Base-by-base conservation (phyloP, 1,139 yeast species). In the Sugiyamaella japonica region DNA sequence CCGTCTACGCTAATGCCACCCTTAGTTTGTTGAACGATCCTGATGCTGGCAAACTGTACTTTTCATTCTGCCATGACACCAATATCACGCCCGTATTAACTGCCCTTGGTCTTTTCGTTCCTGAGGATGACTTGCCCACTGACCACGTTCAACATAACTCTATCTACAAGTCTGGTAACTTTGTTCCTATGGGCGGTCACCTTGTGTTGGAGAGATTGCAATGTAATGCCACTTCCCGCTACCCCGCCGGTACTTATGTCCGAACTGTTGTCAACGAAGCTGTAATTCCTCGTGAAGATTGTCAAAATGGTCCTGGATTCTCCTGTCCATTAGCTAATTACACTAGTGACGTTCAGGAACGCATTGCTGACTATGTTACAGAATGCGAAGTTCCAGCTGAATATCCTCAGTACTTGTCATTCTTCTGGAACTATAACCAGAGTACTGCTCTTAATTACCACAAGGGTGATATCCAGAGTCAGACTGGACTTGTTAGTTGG, bases 131-230 rank as follows among this genome's bases (percentile, higher is more conserved):
- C 43, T 63, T 74, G 56, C 69, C 73, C 29, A 61, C 66, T 49
- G 70, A 70, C 56, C 61, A 70, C 46, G 72, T 77, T 36, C 71
- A 71, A 5, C 75, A 77, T 60, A 70, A 72, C 55, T 70, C 76
- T 52, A 70, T 73, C 13, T 82, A 77, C 71, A 74, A 71, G 54
- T 76, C 76, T 47, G 71, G 76, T 2, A 77, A 78, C 52, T 65
- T 79, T 32, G 73, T 76, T 9, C 87, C 87, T 34, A 81, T 79
- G 79, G 85, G 84, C 29, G 85, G 81, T 8, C 76, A 83, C 62
- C 60, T 81, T 36, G 71, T 76, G 55, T 70, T 81, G 23, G 87
- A 83, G 68, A 78, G 80, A 61, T 75, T 77, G 59, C 66, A 69
- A 49, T 78, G 82, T 63, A 44, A 38, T n/a, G 53, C 53, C 20